These are phyloP conservation scores for Candida anglica DNA, from an alignment of 805 yeast species.

Conservation along the genomic window DNA sequence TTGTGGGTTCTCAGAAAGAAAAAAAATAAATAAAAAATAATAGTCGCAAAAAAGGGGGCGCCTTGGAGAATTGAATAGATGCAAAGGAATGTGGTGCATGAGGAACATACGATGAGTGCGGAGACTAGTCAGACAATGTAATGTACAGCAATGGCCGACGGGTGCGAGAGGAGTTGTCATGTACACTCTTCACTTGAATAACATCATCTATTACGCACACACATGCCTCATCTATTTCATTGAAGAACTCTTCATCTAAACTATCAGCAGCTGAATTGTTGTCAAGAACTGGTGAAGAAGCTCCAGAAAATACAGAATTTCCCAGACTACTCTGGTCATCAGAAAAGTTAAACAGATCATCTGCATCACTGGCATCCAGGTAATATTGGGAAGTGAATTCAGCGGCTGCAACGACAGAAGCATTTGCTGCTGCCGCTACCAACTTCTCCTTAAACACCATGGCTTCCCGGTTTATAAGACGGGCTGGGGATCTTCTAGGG, in stretches of 20 bases:
- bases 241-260: slow-evolving; percentile 1
- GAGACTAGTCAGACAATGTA: no score
- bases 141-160: no score
- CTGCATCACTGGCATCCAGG: background rate
- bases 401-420: no score
- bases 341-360: slow-evolving; percentile 2
- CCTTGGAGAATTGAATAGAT: no score
- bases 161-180: background rate
- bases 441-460: slow-evolving; percentile 1
- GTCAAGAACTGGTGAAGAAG: background rate
- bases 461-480: slow-evolving; percentile 1
- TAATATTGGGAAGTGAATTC: no score
- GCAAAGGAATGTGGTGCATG: no score
- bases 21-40: no score
- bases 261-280: background rate
- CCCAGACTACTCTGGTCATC: slow-evolving; percentile 1
- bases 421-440: no score
- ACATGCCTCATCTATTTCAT: slow-evolving; percentile 3
- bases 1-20: no score
- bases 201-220: slow-evolving; percentile 2
- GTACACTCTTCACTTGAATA: slow-evolving; percentile 1
- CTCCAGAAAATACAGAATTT: background rate
- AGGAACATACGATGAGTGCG: no score
- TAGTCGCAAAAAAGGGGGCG: no score
- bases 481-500: background rate